A percentile compares a stretch with the other conserved stretches of the same genome.
phyloP scores from a whole-genome alignment of 352 stramenopile genomes.

The Thalassiosira hispida region DNA sequence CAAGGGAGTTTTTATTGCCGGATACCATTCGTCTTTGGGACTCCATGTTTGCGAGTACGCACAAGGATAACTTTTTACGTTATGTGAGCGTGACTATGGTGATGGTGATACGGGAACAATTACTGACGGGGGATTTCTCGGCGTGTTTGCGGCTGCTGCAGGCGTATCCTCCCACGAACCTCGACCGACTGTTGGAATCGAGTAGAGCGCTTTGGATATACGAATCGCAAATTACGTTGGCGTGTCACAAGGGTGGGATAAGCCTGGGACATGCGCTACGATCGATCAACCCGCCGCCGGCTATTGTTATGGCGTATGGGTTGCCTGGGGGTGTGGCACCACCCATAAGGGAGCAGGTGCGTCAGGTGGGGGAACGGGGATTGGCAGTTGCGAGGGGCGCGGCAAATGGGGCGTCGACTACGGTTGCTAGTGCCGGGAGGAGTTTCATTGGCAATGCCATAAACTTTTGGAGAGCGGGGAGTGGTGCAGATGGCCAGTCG shows the following conservation, averaged over 20 bases:
- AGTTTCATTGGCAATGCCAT: constrained; percentile 57
- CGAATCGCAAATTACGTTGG: constrained; percentile 78
- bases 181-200: constrained; percentile 77
- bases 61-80: constrained; percentile 87
- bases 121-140: constrained; percentile 79
- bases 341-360: constrained; percentile 43
- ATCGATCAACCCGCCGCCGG: constrained; percentile 63
- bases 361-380: constrained; percentile 40
- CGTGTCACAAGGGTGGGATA: constrained; percentile 76
- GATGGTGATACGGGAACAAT: constrained; percentile 74
- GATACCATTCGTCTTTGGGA: constrained; percentile 90
- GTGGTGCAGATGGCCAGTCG: constrained; percentile 13
- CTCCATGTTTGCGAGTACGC: constrained; percentile 83
- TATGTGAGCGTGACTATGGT: constrained; percentile 88
- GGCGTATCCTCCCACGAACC: constrained; percentile 68
- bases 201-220: constrained; percentile 78
- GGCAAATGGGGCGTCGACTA: constrained; percentile 42
- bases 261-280: constrained; percentile 66
- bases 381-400: constrained; percentile 39
- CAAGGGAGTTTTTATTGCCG: constrained; percentile 84
- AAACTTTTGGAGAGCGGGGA: constrained; percentile 48
- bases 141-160: constrained; percentile 74
- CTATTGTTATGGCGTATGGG: constrained; percentile 81
- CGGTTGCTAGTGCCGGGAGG: constrained; percentile 46
- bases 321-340: constrained; percentile 61